Conservation (phyloP, 2,329 filamentous ascomycete species). For the Venturia pyrina region DNA sequence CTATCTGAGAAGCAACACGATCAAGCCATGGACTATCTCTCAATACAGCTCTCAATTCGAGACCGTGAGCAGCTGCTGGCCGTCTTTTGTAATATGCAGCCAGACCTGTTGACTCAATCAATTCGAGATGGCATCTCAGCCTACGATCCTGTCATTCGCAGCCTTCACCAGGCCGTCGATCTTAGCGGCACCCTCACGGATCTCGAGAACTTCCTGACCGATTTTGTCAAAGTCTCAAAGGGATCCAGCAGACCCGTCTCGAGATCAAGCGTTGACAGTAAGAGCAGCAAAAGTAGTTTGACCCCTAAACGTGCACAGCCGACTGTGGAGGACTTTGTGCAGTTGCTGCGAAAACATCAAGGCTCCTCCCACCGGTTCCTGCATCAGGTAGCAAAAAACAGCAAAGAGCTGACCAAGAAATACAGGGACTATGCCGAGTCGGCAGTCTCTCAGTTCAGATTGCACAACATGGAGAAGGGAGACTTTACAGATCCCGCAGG, state of each 20-base stretch:
- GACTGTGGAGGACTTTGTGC: conserved; percentile 62
- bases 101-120: conserved; percentile 62
- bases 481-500: conserved; percentile 12
- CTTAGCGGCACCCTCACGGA: conserved; percentile 59
- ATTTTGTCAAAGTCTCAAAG: conserved; percentile 52
- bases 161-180: conserved; percentile 61
- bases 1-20: conserved; percentile 52
- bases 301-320: conserved; percentile 25
- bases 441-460: conserved; percentile 45
- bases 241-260: conserved; percentile 19
- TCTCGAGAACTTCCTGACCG: conserved; percentile 57
- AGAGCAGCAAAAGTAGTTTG: conserved; percentile 13
- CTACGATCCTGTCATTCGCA: conserved; percentile 65
- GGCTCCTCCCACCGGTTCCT: conserved; percentile 58
- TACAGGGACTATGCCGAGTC: conserved; percentile 53
- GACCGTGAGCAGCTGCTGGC: conserved; percentile 63
- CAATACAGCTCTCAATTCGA: conserved; percentile 58
- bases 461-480: conserved; percentile 15
- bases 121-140: conserved; percentile 55
- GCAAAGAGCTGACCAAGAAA: conserved; percentile 52
- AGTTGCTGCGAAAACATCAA: conserved; percentile 55
- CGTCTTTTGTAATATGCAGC: conserved; percentile 56
- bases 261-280: background rate
- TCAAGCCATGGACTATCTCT: conserved; percentile 59
- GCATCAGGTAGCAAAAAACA: conserved; percentile 58